These are phyloP conservation scores for Pittosporum tobira DNA, from an alignment of 129 eudicot species.

Conservation along the genomic window DNA sequence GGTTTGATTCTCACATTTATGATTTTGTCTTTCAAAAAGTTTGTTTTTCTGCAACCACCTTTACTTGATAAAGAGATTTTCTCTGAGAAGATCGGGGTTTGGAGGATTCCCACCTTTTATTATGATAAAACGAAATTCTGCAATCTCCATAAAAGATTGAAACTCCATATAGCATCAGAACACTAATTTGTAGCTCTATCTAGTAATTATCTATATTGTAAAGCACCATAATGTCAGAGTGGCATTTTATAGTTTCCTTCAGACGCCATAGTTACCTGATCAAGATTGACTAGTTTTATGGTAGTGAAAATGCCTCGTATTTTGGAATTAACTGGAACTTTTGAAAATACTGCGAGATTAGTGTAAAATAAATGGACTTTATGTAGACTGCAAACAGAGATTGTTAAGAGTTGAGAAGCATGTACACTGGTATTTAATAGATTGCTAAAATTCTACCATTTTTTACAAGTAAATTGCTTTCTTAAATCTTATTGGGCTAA, in stretches of 20 bases:
- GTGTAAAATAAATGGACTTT: not conserved
- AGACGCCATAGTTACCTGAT: not conserved
- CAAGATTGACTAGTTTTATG: not conserved
- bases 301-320: no score
- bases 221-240: not conserved
- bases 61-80: not conserved
- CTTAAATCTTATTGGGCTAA: no score
- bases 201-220: not conserved
- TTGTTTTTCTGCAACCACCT: not conserved
- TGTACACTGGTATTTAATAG: not conserved
- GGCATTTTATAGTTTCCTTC: not conserved
- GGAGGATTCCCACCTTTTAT: not conserved
- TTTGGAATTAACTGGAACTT: no score
- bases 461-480: no score
- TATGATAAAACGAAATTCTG: not conserved
- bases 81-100: not conserved
- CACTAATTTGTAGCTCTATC: not conserved
- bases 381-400: no score
- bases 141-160: not conserved
- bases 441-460: no score
- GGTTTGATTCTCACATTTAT: conserved; percentile 28
- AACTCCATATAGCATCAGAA: not conserved
- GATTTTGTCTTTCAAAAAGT: not conserved
- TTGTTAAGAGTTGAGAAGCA: no score
- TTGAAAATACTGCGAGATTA: no score